Conservation (phyloP, 176 grass and related monocot species). For the Ensete glaucum region DNA sequence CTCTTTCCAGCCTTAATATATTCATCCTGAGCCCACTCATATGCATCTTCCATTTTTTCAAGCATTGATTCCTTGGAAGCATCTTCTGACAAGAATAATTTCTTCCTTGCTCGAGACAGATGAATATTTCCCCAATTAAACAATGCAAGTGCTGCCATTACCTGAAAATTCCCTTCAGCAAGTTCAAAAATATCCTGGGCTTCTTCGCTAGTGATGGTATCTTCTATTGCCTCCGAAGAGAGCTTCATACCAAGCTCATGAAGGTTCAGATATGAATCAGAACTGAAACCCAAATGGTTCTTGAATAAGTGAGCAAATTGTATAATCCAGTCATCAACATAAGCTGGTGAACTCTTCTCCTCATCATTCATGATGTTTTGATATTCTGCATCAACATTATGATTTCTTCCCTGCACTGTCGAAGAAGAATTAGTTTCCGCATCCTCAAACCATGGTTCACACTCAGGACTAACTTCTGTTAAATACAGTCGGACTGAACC, state of each 20-base stretch:
- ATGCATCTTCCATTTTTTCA: slow-evolving; percentile 44
- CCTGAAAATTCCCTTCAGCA: slow-evolving; percentile 72
- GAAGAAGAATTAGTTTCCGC: slow-evolving; percentile 26
- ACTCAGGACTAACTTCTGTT: slow-evolving; percentile 60
- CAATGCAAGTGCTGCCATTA: slow-evolving; percentile 64
- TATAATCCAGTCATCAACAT: slow-evolving; percentile 67
- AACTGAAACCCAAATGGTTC: slow-evolving; percentile 58
- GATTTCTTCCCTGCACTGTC: slow-evolving; percentile 25
- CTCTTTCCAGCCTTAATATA: slow-evolving; percentile 63
- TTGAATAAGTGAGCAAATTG: slow-evolving; percentile 71
- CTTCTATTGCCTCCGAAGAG: slow-evolving; percentile 77
- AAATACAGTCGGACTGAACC: slow-evolving; percentile 58
- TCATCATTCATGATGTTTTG: slow-evolving; percentile 24
- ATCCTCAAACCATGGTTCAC: slow-evolving; percentile 38
- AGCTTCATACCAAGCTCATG: slow-evolving; percentile 61
- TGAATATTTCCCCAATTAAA: slow-evolving; percentile 92
- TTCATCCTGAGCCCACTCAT: slow-evolving; percentile 63
- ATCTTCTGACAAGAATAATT: slow-evolving; percentile 47
- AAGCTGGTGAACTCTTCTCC: slow-evolving; percentile 15
- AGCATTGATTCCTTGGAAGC: slow-evolving; percentile 35
- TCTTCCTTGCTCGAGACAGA: slow-evolving; percentile 71
- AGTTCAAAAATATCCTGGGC: slow-evolving; percentile 70
- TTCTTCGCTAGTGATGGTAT: slow-evolving; percentile 77
- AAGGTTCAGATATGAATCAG: slow-evolving; percentile 59
- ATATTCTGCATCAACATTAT: slow-evolving; percentile 26